Conservation (phyloP, 2,329 filamentous ascomycete species). For the Penicillium sp. region DNA sequence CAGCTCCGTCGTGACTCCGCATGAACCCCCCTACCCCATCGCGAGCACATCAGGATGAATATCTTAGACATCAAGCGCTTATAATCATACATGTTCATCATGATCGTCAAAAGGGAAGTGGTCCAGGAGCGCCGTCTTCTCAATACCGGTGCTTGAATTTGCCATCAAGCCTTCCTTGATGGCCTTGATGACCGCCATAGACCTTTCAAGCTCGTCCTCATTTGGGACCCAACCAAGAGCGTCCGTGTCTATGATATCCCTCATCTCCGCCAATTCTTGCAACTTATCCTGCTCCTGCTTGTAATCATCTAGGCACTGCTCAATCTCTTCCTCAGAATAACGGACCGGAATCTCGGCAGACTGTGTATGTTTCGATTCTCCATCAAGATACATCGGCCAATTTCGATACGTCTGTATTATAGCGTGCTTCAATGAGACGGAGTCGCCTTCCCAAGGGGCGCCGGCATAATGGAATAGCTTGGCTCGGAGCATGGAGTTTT, state of each 20-base stretch:
- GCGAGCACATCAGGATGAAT: no score
- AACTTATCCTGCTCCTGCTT: slow-evolving; percentile 19
- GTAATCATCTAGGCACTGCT: slow-evolving; percentile 10
- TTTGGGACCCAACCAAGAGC: slow-evolving; percentile 26
- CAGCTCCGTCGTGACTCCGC: no score
- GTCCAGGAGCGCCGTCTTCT: slow-evolving; percentile 13
- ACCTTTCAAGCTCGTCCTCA: slow-evolving; percentile 21
- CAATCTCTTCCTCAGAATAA: slow-evolving; percentile 19
- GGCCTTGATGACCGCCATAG: slow-evolving; percentile 13
- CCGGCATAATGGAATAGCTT: slow-evolving; percentile 23
- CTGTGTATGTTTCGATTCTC: neutral
- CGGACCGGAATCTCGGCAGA: slow-evolving; percentile 18
- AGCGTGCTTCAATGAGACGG: slow-evolving; percentile 20
- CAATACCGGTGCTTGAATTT: slow-evolving; percentile 20
- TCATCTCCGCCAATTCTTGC: slow-evolving; percentile 21
- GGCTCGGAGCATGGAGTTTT: slow-evolving; percentile 19
- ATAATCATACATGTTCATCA: slow-evolving; percentile 9
- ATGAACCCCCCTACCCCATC: no score
- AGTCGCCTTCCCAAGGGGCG: slow-evolving; percentile 31
- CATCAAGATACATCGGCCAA: slow-evolving; percentile 21
- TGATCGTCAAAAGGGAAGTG: slow-evolving; percentile 25
- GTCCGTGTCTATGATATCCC: slow-evolving; percentile 22
- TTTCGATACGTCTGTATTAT: slow-evolving; percentile 20
- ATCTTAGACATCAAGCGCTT: no score
- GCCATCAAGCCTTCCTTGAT: slow-evolving; percentile 22